phyloP scores from a whole-genome alignment of 352 stramenopile species.

The Albugo candida region DNA sequence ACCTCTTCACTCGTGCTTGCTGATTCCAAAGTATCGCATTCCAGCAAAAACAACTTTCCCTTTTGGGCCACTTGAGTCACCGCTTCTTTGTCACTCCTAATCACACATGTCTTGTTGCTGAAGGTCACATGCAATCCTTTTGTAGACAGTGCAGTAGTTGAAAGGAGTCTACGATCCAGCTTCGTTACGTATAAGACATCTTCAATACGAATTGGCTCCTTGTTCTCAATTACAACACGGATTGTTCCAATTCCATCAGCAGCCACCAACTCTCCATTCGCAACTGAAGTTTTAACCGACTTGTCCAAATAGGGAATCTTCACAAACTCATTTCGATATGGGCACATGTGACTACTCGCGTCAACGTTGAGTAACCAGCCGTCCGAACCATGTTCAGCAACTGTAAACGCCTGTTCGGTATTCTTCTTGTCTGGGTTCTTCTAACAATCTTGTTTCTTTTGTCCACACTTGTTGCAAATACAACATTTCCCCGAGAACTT shows the following conservation, averaged over 20 bases:
- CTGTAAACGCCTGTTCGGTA: too few species aligned
- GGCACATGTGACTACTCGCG: conserved; percentile 11
- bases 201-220: conserved; percentile 5
- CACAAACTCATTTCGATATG: conserved; percentile 3
- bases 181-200: conserved; percentile 9
- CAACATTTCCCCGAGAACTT: not conserved
- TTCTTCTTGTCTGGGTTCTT: too few species aligned
- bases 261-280: conserved; percentile 2
- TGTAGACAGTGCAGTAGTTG: not conserved
- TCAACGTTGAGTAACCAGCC: conserved; percentile 9
- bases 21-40: too few species aligned
- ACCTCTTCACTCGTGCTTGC: too few species aligned
- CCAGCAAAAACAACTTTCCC: too few species aligned
- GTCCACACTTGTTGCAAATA: not conserved
- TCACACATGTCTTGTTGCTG: too few species aligned
- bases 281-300: conserved; percentile 4
- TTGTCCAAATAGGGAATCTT: not conserved
- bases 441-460: not conserved
- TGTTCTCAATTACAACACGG: not conserved
- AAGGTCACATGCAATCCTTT: not conserved
- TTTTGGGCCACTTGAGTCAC: too few species aligned
- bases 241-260: conserved; percentile 5
- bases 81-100: too few species aligned
- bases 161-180: conserved; percentile 10
- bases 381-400: too few species aligned